Percentiles rank a stretch among this genome's conserved stretches.
These are phyloP conservation scores for Notholithocarpus densiflorus DNA, from an alignment of 306 rosid species.

Conservation along the genomic window DNA sequence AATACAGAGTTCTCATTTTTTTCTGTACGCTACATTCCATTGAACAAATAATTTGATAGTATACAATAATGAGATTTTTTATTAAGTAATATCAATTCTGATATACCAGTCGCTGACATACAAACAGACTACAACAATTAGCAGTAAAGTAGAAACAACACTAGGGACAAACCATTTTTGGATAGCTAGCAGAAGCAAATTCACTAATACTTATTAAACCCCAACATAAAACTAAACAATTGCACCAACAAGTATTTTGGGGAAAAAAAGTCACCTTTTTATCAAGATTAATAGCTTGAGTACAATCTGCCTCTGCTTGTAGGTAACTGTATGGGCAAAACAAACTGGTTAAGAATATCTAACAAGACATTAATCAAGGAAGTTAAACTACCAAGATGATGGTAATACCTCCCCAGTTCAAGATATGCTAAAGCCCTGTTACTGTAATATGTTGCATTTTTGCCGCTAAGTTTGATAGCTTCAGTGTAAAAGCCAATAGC, in stretches of 20 bases:
- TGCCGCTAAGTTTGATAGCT: constrained; percentile 79
- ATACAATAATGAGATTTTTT: background rate
- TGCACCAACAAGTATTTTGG: background rate
- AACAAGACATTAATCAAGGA: constrained; percentile 14
- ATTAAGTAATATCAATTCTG: background rate
- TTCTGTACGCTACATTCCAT: too few relatives aligned
- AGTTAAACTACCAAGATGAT: constrained; percentile 7
- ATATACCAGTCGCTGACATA: background rate
- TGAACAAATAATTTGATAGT: background rate
- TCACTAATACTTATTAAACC: background rate
- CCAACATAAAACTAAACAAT: background rate
- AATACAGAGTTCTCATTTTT: background rate
- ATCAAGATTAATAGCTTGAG: constrained; percentile 75
- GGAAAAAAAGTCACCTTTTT: constrained; percentile 60
- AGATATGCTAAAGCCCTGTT: constrained; percentile 93
- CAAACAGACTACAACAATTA: background rate
- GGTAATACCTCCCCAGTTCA: constrained; percentile 69
- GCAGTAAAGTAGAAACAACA: background rate
- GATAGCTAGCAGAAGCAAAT: background rate
- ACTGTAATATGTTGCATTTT: constrained; percentile 82
- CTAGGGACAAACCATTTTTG: background rate
- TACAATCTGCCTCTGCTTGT: constrained; percentile 89
- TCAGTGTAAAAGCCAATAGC: constrained; percentile 84
- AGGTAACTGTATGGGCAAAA: constrained; percentile 45
- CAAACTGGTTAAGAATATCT: constrained; percentile 29